Conservation (phyloP, 495 filamentous ascomycete species). For the Friedmanniomyces endolithicus region DNA sequence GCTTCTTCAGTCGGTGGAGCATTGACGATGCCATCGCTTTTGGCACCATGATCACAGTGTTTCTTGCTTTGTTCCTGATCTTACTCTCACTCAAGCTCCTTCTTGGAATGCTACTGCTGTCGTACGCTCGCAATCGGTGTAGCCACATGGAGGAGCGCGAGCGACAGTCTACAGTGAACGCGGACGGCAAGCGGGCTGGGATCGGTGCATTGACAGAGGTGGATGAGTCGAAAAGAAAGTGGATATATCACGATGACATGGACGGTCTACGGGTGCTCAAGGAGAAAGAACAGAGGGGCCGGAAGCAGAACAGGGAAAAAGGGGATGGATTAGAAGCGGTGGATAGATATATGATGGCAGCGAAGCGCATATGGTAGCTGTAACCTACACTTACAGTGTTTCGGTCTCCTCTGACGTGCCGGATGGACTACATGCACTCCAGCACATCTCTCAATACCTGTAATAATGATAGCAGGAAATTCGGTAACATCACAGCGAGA, state of each 20-base stretch:
- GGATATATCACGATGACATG: constrained; percentile 78
- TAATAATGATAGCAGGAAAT: no score
- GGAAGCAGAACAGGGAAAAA: constrained; percentile 37
- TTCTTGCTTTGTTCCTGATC: constrained; percentile 63
- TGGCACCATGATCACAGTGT: constrained; percentile 63
- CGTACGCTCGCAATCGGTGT: constrained; percentile 64
- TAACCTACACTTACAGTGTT: neutral
- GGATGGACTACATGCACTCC: no score
- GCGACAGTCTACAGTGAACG: constrained; percentile 44
- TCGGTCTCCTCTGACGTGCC: no score
- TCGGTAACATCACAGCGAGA: no score
- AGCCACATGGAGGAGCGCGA: constrained; percentile 66
- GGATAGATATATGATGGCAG: constrained; percentile 79
- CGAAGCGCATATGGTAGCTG: constrained; percentile 79
- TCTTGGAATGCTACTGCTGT: constrained; percentile 69
- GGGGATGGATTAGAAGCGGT: constrained; percentile 51
- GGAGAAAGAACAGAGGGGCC: constrained; percentile 56
- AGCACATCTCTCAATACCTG: no score
- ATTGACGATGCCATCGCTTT: constrained; percentile 57
- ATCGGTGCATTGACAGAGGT: constrained; percentile 71
- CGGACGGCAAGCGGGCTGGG: constrained; percentile 60
- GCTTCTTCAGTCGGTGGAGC: constrained; percentile 27
- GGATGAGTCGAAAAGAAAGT: constrained; percentile 69
- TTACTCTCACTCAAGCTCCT: constrained; percentile 70
- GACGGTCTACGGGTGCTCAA: constrained; percentile 54